A percentile compares a stretch with the other conserved stretches of the same genome.
phyloP scores from a whole-genome alignment of 176 grass and related monocot species.

The Melocanna baccifera region DNA sequence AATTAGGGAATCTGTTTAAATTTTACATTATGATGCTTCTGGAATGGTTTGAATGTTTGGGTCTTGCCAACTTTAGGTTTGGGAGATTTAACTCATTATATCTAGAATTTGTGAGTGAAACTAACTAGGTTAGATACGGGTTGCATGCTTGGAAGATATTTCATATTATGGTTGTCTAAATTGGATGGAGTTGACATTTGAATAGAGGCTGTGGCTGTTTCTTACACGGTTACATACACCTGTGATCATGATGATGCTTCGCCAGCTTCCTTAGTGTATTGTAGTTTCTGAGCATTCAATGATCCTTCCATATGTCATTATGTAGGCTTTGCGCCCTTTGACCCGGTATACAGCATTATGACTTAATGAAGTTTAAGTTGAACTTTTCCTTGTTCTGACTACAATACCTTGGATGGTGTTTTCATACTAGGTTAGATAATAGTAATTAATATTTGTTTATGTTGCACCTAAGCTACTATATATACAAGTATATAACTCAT shows the following conservation, averaged over 20 bases:
- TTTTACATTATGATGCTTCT: neutral
- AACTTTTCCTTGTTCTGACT: conserved; percentile 21
- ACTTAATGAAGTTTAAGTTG: neutral
- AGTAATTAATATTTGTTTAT: conserved; percentile 17
- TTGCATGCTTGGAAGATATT: neutral
- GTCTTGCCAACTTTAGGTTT: neutral
- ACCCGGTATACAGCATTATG: neutral
- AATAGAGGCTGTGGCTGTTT: neutral
- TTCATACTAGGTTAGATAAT: neutral
- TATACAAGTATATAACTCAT: neutral
- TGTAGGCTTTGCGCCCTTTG: neutral
- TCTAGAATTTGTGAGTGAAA: neutral
- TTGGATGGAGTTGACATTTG: conserved; percentile 1
- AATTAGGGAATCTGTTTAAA: neutral
- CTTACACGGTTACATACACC: neutral
- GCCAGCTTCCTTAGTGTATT: neutral
- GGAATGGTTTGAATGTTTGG: neutral
- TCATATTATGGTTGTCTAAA: neutral
- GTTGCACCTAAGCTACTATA: neutral
- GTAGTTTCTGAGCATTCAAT: neutral
- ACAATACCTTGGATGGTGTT: conserved; percentile 9
- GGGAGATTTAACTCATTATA: neutral
- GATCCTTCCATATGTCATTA: conserved; percentile 2
- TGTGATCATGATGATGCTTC: neutral
- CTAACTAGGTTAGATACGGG: neutral